These are phyloP conservation scores for Malus sylvestris DNA, from an alignment of 306 rosid genomes.

Conservation along the genomic window DNA sequence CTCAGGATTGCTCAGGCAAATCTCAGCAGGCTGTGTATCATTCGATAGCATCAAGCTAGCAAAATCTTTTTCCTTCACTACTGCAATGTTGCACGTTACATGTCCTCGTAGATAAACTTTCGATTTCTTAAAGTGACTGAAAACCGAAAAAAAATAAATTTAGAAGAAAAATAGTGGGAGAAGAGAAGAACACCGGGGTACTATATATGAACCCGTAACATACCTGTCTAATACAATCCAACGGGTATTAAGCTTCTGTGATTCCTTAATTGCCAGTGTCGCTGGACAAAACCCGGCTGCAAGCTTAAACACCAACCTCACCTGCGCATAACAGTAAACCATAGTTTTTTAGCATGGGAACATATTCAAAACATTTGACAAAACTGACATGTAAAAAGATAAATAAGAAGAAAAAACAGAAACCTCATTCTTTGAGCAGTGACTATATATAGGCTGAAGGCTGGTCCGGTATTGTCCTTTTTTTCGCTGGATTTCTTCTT, in stretches of 20 bases:
- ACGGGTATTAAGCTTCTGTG: conserved; percentile 1
- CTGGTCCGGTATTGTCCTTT: conserved; percentile 4
- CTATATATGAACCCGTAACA: too few species aligned
- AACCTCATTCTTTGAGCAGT: conserved; percentile 18
- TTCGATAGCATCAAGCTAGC: conserved; percentile 4
- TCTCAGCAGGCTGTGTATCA: neutral
- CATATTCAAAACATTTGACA: neutral
- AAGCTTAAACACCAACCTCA: conserved; percentile 14
- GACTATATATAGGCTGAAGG: neutral
- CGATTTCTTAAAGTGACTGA: conserved; percentile 10
- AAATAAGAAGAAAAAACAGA: neutral
- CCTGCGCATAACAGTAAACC: neutral
- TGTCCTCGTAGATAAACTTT: neutral
- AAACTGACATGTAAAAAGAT: neutral
- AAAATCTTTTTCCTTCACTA: conserved; percentile 5
- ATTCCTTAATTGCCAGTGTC: conserved; percentile 1
- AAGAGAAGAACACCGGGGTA: neutral
- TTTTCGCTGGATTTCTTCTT: conserved; percentile 8
- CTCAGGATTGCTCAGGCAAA: neutral
- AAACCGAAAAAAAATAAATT: neutral
- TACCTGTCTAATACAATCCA: conserved; percentile 23
- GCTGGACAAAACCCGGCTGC: conserved; percentile 11
- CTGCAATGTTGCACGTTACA: conserved; percentile 12
- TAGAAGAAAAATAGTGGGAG: neutral
- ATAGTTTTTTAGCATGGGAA: neutral